Percentiles rank a stretch among this genome's conserved stretches.
phyloP scores from a whole-genome alignment of 2,329 filamentous ascomycete genomes.

The Mycocentrospora acerina region DNA sequence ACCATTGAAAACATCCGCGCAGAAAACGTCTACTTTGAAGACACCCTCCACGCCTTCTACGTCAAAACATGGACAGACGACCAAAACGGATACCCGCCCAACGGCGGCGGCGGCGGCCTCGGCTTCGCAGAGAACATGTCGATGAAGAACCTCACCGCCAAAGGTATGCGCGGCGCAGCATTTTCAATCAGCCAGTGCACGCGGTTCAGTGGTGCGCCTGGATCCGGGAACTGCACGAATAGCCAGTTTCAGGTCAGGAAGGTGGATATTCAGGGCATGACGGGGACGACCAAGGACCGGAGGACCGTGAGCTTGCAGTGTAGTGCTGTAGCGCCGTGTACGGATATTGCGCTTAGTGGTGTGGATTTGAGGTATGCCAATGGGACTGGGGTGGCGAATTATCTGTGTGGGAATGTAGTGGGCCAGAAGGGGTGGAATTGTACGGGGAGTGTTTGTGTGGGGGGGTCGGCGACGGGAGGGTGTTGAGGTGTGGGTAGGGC shows the following conservation, averaged over 20 bases:
- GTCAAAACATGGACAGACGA: slow-evolving; percentile 62
- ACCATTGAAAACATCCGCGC: slow-evolving; percentile 53
- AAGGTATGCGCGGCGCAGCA: slow-evolving; percentile 29
- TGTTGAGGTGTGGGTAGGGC: slow-evolving; percentile 12
- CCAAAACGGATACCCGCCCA: slow-evolving; percentile 55
- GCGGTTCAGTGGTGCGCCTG: slow-evolving; percentile 34
- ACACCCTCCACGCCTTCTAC: slow-evolving; percentile 54
- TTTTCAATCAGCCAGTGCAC: slow-evolving; percentile 47
- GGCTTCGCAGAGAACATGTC: slow-evolving; percentile 46
- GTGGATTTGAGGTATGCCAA: slow-evolving; percentile 19
- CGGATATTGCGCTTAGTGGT: slow-evolving; percentile 15
- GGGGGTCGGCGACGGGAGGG: slow-evolving; percentile 19
- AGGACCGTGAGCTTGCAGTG: slow-evolving; percentile 28
- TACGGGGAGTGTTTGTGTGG: slow-evolving; percentile 21
- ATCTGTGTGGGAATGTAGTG: slow-evolving; percentile 24
- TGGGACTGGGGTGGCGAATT: slow-evolving; percentile 10
- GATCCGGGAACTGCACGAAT: slow-evolving; percentile 42
- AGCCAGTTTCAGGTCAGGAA: slow-evolving; percentile 45
- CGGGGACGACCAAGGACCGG: slow-evolving; percentile 28
- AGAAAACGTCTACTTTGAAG: slow-evolving; percentile 49
- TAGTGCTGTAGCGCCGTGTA: slow-evolving; percentile 28
- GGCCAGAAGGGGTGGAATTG: slow-evolving; percentile 19
- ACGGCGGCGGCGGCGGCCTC: slow-evolving; percentile 59
- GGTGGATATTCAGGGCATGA: slow-evolving; percentile 30
- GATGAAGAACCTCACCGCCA: slow-evolving; percentile 37